Conservation (phyloP, 1,284 basidiomycete genomes). For the Naganishia sp. region DNA sequence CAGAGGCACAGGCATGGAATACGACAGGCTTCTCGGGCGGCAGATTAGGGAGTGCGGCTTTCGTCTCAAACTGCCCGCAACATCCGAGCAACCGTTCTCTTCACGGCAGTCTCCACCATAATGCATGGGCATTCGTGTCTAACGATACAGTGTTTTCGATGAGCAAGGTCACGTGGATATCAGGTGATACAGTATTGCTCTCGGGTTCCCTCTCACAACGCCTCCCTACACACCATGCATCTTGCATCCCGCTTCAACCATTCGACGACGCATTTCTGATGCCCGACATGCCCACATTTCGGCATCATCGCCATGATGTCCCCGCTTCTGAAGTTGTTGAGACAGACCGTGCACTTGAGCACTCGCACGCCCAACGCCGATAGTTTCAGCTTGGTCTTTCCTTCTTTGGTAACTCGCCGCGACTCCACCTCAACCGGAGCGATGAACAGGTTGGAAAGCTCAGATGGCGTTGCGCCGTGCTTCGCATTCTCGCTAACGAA, state of each 20-base stretch:
- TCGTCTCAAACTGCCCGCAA: too few relatives aligned
- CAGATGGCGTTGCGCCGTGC: conserved; percentile 44
- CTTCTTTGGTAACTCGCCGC: conserved; percentile 66
- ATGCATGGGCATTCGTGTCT: too few relatives aligned
- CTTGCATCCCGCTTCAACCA: conserved; percentile 50
- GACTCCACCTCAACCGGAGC: conserved; percentile 67
- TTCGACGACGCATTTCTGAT: conserved; percentile 48
- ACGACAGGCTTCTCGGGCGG: too few relatives aligned
- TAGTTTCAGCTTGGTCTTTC: conserved; percentile 75
- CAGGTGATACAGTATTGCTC: conserved; percentile 4
- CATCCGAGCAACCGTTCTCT: too few relatives aligned
- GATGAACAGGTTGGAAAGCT: conserved; percentile 57
- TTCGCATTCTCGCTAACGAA: conserved; percentile 62
- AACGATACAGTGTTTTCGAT: too few relatives aligned
- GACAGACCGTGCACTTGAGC: conserved; percentile 76
- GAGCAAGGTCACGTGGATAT: background rate
- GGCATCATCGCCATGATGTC: conserved; percentile 64
- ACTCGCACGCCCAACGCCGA: conserved; percentile 69
- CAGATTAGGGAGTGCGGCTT: too few relatives aligned
- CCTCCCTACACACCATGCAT: conserved; percentile 52
- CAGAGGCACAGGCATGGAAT: too few relatives aligned
- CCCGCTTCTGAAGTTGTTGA: conserved; percentile 69
- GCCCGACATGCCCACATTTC: conserved; percentile 65
- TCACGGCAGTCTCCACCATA: too few relatives aligned
- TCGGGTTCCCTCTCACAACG: conserved; percentile 22